phyloP scores from a whole-genome alignment of 495 filamentous ascomycete species.

The Neurospora tetraspora region DNA sequence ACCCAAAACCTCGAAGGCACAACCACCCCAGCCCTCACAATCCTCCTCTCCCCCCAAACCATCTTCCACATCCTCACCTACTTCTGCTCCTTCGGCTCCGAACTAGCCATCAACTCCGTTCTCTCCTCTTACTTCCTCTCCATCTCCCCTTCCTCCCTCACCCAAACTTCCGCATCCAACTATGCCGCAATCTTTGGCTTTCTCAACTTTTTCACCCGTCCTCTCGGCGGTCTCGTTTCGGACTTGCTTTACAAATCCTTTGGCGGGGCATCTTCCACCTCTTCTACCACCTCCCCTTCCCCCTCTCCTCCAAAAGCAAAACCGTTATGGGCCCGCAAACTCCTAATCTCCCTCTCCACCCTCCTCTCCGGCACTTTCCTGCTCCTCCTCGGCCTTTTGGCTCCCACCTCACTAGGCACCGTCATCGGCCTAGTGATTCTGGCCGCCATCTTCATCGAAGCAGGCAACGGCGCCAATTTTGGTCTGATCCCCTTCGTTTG shows the following conservation, averaged over 20 bases:
- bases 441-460: slow-evolving; percentile 75
- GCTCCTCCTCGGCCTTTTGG: slow-evolving; percentile 57
- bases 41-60: slow-evolving; percentile 52
- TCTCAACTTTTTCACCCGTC: slow-evolving; percentile 68
- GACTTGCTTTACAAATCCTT: slow-evolving; percentile 61
- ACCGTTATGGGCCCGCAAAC: slow-evolving; percentile 65
- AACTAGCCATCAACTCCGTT: slow-evolving; percentile 78
- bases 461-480: slow-evolving; percentile 78
- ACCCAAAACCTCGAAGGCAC: no score
- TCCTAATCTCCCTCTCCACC: slow-evolving; percentile 52
- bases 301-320: background rate
- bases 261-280: slow-evolving; percentile 21
- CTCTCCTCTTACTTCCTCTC: slow-evolving; percentile 69
- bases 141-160: slow-evolving; percentile 59
- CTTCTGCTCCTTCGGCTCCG: slow-evolving; percentile 76
- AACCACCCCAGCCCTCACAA: slow-evolving; percentile 58
- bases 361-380: slow-evolving; percentile 56
- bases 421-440: slow-evolving; percentile 70
- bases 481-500: slow-evolving; percentile 77
- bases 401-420: slow-evolving; percentile 37
- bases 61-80: slow-evolving; percentile 61
- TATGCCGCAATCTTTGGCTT: slow-evolving; percentile 92
- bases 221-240: slow-evolving; percentile 60
- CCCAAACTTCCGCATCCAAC: slow-evolving; percentile 59
- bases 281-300: background rate